phyloP scores from a whole-genome alignment of 768 basidiomycete genomes.

The Podaxis sp. region DNA sequence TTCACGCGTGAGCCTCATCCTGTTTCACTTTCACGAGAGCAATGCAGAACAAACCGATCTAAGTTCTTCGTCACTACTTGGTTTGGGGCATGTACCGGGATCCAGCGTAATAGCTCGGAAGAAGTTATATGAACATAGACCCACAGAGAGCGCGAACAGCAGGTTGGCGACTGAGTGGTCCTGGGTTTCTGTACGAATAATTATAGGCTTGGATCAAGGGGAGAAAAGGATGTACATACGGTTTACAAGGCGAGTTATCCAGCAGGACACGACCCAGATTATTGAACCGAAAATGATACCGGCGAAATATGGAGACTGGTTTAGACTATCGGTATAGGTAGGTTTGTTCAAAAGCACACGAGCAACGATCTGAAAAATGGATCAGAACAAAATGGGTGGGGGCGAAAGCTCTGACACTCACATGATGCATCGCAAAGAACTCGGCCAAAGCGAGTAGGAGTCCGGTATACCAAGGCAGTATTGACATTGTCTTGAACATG shows the following conservation, averaged over 20 bases:
- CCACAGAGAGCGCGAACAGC: constrained; percentile 64
- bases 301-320: constrained; percentile 87
- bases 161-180: constrained; percentile 73
- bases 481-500: constrained; percentile 79
- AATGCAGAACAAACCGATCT: constrained; percentile 60
- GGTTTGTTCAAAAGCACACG: constrained; percentile 81
- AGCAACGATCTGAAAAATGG: constrained; percentile 59
- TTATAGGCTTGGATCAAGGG: not conserved
- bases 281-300: constrained; percentile 85
- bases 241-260: constrained; percentile 72
- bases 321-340: constrained; percentile 79
- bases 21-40: constrained; percentile 6
- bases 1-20: not conserved
- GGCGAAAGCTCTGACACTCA: constrained; percentile 34
- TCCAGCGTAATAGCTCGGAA: constrained; percentile 87
- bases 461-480: constrained; percentile 89
- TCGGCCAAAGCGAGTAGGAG: constrained; percentile 78
- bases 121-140: constrained; percentile 83
- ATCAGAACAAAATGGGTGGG: constrained; percentile 11
- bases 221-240: constrained; percentile 38
- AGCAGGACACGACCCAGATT: constrained; percentile 81
- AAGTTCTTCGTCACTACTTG: constrained; percentile 77
- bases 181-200: constrained; percentile 54
- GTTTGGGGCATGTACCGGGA: constrained; percentile 82
- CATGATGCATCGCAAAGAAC: constrained; percentile 93